Percentiles rank a stretch among this genome's conserved stretches.
Evolutionary conservation across 192 early-diverging fungal genomes (phyloP).

Genomic region (Rhizophagus sp.): DNA sequence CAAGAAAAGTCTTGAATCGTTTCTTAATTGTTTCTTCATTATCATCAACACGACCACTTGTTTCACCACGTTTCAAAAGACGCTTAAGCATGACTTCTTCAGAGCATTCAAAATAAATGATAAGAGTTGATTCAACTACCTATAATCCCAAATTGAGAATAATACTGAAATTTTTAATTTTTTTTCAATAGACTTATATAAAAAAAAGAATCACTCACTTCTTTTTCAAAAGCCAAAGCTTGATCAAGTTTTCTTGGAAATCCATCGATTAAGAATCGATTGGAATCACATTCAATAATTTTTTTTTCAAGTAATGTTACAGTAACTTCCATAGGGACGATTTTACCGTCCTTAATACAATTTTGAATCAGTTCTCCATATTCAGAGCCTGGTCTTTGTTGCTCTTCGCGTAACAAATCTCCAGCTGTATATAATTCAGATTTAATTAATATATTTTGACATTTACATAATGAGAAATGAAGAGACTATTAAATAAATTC

Average conservation of each 20-base stretch:
- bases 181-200: background rate
- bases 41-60: slow-evolving; percentile 90
- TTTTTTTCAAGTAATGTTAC: slow-evolving; percentile 88
- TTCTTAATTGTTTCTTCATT: slow-evolving; percentile 96
- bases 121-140: slow-evolving; percentile 70
- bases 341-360: slow-evolving; percentile 91
- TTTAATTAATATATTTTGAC: background rate
- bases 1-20: slow-evolving; percentile 85
- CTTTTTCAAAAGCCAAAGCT: slow-evolving; percentile 90
- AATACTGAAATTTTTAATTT: background rate
- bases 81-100: slow-evolving; percentile 90
- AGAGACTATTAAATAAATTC: slow-evolving; percentile 1
- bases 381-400: slow-evolving; percentile 74
- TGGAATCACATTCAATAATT: slow-evolving; percentile 67
- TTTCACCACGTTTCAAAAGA: slow-evolving; percentile 92
- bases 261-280: slow-evolving; percentile 92
- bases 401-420: slow-evolving; percentile 92
- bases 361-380: slow-evolving; percentile 91
- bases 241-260: slow-evolving; percentile 96
- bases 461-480: background rate
- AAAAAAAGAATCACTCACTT: slow-evolving; percentile 49
- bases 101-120: slow-evolving; percentile 94
- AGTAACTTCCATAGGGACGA: slow-evolving; percentile 96
- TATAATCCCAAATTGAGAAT: slow-evolving; percentile 20
- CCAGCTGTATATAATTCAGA: slow-evolving; percentile 60